Evolutionary conservation across 2,329 filamentous ascomycete species (phyloP).

Genomic region (Neoarthrinium moseri): DNA sequence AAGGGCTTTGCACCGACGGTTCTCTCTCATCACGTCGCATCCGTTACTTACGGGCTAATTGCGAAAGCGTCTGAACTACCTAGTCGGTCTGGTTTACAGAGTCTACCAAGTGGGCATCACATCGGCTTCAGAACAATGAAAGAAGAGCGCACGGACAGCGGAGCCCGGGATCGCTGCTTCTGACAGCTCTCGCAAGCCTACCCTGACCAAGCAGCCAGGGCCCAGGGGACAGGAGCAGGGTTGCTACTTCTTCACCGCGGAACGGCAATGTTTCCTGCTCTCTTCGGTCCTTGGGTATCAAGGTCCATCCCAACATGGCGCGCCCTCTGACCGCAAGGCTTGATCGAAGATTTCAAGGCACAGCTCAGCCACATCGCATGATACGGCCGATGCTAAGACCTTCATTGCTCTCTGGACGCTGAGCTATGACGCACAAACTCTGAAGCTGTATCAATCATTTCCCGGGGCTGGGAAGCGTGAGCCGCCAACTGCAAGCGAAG

Average conservation of each 20-base stretch:
- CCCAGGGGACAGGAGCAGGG: conserved; percentile 4
- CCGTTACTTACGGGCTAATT: neutral
- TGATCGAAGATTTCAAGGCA: conserved; percentile 4
- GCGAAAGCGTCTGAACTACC: no score
- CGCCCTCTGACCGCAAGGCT: neutral
- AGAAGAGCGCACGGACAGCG: conserved; percentile 7
- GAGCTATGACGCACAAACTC: conserved; percentile 3
- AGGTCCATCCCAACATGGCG: conserved; percentile 7
- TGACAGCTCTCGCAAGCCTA: conserved; percentile 7
- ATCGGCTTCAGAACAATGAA: no score
- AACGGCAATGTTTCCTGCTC: neutral
- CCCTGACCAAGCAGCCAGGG: neutral
- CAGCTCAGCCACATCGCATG: conserved; percentile 7
- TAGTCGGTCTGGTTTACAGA: neutral
- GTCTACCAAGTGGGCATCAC: neutral
- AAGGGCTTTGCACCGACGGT: no score
- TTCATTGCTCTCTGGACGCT: no score
- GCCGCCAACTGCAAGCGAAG: neutral
- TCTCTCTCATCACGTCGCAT: no score
- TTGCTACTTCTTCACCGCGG: neutral
- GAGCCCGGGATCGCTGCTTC: conserved; percentile 4
- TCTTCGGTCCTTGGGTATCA: conserved; percentile 4
- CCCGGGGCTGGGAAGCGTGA: neutral
- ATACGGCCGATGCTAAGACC: neutral
- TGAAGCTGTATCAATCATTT: neutral